Conservation (phyloP, 768 basidiomycete genomes). For the Suillus placidus region DNA sequence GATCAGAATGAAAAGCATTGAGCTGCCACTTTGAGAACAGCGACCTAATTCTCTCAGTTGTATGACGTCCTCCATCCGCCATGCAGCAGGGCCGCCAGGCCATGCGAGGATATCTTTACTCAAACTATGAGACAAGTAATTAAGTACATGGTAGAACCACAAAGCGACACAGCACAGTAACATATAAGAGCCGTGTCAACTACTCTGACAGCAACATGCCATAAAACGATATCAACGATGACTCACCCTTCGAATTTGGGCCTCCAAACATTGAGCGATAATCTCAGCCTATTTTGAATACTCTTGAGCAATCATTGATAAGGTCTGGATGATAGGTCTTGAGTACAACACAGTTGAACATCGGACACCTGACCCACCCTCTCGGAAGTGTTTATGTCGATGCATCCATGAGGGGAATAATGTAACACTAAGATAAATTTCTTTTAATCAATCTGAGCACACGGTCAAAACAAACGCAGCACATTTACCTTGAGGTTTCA, state of each 20-base stretch:
- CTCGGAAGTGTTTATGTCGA: neutral
- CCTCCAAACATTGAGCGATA: slow-evolving; percentile 79
- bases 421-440: neutral
- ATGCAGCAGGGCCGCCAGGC: slow-evolving; percentile 38
- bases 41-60: slow-evolving; percentile 40
- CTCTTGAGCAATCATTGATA: slow-evolving; percentile 93
- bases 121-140: slow-evolving; percentile 43
- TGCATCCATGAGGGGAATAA: neutral
- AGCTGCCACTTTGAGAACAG: slow-evolving; percentile 26
- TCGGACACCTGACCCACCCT: neutral
- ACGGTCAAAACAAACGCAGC: too few species aligned
- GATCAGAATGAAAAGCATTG: slow-evolving; percentile 37
- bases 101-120: slow-evolving; percentile 43
- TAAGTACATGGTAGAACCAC: slow-evolving; percentile 48
- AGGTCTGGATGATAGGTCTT: slow-evolving; percentile 87
- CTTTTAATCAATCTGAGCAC: too few species aligned
- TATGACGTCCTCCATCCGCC: slow-evolving; percentile 39
- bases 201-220: slow-evolving; percentile 29
- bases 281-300: slow-evolving; percentile 76
- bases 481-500: neutral
- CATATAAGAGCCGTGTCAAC: slow-evolving; percentile 28
- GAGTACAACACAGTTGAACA: slow-evolving; percentile 48
- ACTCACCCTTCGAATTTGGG: slow-evolving; percentile 91
- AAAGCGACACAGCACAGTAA: slow-evolving; percentile 24
- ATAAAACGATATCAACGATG: slow-evolving; percentile 20